Evolutionary conservation across 164 flowering plant genomes (phyloP).

Genomic region (Protea cynaroides): DNA sequence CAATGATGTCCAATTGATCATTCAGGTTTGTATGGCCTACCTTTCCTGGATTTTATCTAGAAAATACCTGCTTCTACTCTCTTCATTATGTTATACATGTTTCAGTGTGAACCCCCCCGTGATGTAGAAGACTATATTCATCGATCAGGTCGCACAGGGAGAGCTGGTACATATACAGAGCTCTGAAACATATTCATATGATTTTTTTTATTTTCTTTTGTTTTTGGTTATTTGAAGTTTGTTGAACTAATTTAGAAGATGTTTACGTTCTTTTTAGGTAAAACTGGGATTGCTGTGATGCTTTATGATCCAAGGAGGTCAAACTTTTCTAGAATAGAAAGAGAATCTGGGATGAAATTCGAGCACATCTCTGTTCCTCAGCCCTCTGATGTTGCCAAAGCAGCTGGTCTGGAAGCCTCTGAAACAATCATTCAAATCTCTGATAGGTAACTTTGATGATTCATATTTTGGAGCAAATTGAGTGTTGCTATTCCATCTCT

Average conservation of each 20-base stretch:
- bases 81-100: conserved; percentile 3
- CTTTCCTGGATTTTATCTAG: not conserved
- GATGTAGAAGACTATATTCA: conserved; percentile 97
- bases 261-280: conserved; percentile 34
- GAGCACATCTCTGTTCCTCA: conserved; percentile 86
- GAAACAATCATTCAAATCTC: conserved; percentile 56
- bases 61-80: not conserved
- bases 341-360: conserved; percentile 90
- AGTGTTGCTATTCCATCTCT: not conserved
- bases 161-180: conserved; percentile 61
- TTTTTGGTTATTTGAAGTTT: not conserved
- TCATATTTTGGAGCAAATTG: not conserved
- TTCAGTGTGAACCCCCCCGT: conserved; percentile 94
- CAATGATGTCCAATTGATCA: conserved; percentile 88
- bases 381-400: conserved; percentile 79
- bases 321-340: conserved; percentile 65
- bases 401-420: conserved; percentile 77
- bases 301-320: conserved; percentile 87
- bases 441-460: conserved; percentile 50
- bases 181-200: not conserved
- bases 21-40: conserved; percentile 59
- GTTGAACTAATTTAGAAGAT: not conserved
- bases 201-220: not conserved
- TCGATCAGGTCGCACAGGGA: conserved; percentile 97
- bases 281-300: conserved; percentile 87